Conservation (phyloP, 2,329 filamentous ascomycete species). For the Fusarium incarnatum region DNA sequence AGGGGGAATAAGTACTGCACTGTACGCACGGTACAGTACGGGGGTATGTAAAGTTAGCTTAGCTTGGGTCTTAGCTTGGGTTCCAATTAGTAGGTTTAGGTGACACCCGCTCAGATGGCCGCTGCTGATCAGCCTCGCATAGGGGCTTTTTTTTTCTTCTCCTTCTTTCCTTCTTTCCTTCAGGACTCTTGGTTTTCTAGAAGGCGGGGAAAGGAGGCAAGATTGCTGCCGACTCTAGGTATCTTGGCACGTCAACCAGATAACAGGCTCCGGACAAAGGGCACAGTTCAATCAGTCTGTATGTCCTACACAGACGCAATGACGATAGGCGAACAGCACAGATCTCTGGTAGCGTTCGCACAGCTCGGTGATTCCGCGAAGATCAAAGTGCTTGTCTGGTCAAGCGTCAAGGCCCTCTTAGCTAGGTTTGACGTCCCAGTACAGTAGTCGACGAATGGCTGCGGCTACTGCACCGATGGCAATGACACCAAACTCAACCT, state of each 20-base stretch:
- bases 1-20: neutral
- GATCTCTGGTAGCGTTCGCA: conserved; percentile 2
- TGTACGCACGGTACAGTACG: neutral
- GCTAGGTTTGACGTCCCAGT: conserved; percentile 23
- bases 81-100: conserved; percentile 31
- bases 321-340: conserved; percentile 26
- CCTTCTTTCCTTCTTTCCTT: conserved; percentile 4
- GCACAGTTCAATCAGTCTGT: conserved; percentile 3
- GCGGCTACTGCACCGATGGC: conserved; percentile 9
- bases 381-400: conserved; percentile 19
- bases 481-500: conserved; percentile 16
- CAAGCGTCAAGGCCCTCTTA: conserved; percentile 11
- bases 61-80: neutral
- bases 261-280: conserved; percentile 32
- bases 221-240: conserved; percentile 22
- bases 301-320: neutral
- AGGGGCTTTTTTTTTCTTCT: conserved; percentile 28
- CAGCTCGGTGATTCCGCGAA: conserved; percentile 32
- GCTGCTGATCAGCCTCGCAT: conserved; percentile 48
- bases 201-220: conserved; percentile 41
- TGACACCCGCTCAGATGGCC: conserved; percentile 40
- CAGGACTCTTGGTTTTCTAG: conserved; percentile 42
- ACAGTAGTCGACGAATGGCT: conserved; percentile 22
- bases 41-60: neutral
- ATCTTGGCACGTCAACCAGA: conserved; percentile 21